A percentile compares a stretch with the other conserved stretches of the same genome.
Conservation (phyloP, 2,329 filamentous ascomycete species). For the Exophiala lecanii-corni region DNA sequence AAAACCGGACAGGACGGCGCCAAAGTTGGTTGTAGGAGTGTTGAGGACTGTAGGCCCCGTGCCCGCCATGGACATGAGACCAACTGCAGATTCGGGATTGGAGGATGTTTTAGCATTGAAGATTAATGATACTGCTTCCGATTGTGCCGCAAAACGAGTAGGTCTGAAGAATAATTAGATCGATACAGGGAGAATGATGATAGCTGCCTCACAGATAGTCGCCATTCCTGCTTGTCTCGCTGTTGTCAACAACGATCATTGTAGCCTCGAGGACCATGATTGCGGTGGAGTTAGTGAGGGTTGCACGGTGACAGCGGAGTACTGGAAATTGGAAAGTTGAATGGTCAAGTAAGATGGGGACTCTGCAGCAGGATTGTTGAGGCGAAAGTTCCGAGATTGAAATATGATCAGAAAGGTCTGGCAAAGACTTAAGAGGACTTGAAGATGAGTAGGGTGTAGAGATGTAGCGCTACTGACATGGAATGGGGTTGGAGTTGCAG, state of each 20-base stretch:
- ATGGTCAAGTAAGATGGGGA: no score
- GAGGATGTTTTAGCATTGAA: constrained; percentile 93
- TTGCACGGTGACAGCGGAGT: background rate
- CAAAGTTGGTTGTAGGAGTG: constrained; percentile 91
- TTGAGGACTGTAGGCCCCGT: constrained; percentile 96
- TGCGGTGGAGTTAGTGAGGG: constrained; percentile 41
- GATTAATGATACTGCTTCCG: constrained; percentile 89
- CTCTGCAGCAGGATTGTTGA: no score
- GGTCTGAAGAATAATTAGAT: constrained; percentile 53
- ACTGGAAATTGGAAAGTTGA: background rate
- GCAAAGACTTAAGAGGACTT: no score
- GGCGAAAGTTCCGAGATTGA: no score
- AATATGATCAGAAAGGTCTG: no score
- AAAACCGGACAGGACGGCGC: constrained; percentile 87
- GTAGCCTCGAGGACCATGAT: constrained; percentile 98
- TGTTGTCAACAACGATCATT: constrained; percentile 98
- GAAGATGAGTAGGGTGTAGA: no score
- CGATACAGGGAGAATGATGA: background rate
- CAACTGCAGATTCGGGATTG: constrained; percentile 95
- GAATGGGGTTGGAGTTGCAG: background rate
- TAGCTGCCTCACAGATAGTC: constrained; percentile 61
- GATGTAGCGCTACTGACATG: no score
- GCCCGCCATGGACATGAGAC: constrained; percentile 97
- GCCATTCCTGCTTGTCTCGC: constrained; percentile 95
- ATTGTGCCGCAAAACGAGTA: constrained; percentile 92